Base-by-base conservation (phyloP, 1,139 yeast species). In the Scheffersomyces quercinus region DNA sequence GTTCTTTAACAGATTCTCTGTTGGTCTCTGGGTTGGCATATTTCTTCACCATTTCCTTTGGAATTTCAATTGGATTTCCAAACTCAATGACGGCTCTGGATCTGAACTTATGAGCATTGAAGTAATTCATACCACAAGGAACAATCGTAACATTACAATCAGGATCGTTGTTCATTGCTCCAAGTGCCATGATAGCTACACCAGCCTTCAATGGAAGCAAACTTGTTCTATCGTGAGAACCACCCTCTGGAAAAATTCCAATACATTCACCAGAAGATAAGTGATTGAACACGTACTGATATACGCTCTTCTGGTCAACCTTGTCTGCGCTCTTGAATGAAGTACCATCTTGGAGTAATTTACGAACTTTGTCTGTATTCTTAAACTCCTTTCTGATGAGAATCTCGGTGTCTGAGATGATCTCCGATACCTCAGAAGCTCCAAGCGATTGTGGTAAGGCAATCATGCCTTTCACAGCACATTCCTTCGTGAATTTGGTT, bases 161-260 rank as follows among this genome's bases (percentile, higher is more conserved):
- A 0, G 95, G 89, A 48, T 81, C 76, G 40, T 79, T 73, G 13
- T 83, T 88, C 75, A 65, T 59, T 3, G 73, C 68, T 3, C 79
- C 79, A 28, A 74, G 57, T 0, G 79, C 79, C 78, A 74, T 73
- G 36, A 74, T 70, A 0, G 79, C 79, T 14, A 74, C 79, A 1
- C 79, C 81, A 2, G 70, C 77, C 49, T 67, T 77, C 53, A 66
- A 64, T 31, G 78, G 78, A 26, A 74, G 60, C 50, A 67, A 51
- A 54, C 68, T 58, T 44, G 76, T 56, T 43, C 76, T 67, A 60
- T 60, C 69, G 65, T 73, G 70, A 44, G 74, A 65, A 6, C 77
- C 73, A 36, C 80, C 98, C 67, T 91, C 98, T 3, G 98, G 98
- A 67, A 91, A 93, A 41, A 93, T 88, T n/a, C 98, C 99, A 32